Evolutionary conservation across 208 protist species (phyloP), one percentile per base, ranked within the genome.

Genomic region (Sergeia podlipaevii): DNA sequence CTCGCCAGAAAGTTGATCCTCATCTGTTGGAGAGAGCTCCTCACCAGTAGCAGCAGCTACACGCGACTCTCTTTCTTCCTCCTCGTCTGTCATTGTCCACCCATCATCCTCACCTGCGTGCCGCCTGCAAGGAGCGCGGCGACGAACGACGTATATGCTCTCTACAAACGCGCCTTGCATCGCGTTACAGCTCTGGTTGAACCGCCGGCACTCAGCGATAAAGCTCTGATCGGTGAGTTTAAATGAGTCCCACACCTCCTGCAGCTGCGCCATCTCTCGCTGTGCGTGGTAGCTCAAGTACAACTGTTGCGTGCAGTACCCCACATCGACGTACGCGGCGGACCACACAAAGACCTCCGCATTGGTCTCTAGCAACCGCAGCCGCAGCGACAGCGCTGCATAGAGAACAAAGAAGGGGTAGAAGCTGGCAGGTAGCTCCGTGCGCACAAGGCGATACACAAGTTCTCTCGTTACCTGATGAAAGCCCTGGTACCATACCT

Each of bases 351-450:
- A 77, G 8, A 89, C 51, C 65, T 80, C 67, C 3, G 79, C 72
- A 11, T 81, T 34, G 10, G 72, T 77, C 56, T 85, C 68, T 21
- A 93, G 50, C 34, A 87, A 60, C 11, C 63, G 58, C 4, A 74
- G 46, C 0, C 74, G 75, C 0, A 81, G 61, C 13, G 63, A 70
- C 18, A 89, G 61, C 18, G 51, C 56, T 3, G 73, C 66, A 50
- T 86, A 80, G 44, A 80, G 66, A 26, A 89, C 62, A 33, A 75
- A 88, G n/a, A 93, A 47, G 13, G 76, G 50, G 54, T 90, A 90
- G 4, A 68, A 28, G 48, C 77, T 74, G 3, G 65, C n/a, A 10
- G 81, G 73, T 34, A 81, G 42, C 43, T 72, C 60, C 15, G 70
- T 68, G 11, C 36, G 44, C 20, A 81, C 44, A 26, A 93, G 54